phyloP scores from a whole-genome alignment of 768 basidiomycete species.

The Pleurotus cornucopiae region DNA sequence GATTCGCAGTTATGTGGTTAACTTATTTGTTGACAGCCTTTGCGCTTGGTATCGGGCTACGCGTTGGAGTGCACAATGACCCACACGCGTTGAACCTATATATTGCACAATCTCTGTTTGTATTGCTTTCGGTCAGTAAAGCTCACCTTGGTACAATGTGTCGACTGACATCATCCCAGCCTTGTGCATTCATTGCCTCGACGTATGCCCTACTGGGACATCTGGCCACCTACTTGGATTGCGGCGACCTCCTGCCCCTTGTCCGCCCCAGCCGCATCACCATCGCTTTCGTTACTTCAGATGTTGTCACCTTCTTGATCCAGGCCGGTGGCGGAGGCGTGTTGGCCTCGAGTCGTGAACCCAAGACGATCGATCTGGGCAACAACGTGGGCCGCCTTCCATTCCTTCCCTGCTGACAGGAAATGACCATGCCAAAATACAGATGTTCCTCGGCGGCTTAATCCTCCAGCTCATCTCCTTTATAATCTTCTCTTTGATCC shows the following conservation, averaged over 20 bases:
- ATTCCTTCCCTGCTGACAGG: background rate
- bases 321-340: constrained; percentile 39
- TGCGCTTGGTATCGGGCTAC: background rate
- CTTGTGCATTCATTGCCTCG: constrained; percentile 57
- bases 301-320: constrained; percentile 49
- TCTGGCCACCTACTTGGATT: constrained; percentile 36
- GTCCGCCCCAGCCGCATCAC: constrained; percentile 36
- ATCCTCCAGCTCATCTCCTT: constrained; percentile 42
- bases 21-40: background rate
- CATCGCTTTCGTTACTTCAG: constrained; percentile 44
- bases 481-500: constrained; percentile 32
- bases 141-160: background rate
- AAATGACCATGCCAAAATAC: background rate
- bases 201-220: constrained; percentile 51
- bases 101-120: background rate
- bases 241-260: constrained; percentile 30
- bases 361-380: constrained; percentile 16
- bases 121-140: constrained; percentile 4
- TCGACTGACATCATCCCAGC: constrained; percentile 23
- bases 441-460: constrained; percentile 45
- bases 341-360: constrained; percentile 17
- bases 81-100: background rate
- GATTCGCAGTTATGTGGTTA: background rate
- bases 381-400: constrained; percentile 20
- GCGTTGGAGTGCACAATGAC: background rate